phyloP scores from a whole-genome alignment of 352 stramenopile species.

The Phytophthora hibernalis region DNA sequence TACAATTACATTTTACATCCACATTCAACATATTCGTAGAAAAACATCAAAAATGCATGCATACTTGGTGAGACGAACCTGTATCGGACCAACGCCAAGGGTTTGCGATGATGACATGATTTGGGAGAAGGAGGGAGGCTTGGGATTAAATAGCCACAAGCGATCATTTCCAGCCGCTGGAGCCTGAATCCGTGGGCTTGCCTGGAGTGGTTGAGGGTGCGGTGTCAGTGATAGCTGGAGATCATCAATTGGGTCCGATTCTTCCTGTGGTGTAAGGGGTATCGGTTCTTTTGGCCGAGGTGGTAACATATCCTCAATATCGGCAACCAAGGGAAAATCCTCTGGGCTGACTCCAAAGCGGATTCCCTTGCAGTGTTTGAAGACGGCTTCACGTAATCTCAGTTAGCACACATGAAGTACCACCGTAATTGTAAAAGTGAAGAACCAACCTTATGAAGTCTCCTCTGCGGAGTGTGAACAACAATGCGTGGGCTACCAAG shows the following conservation, averaged over 20 bases:
- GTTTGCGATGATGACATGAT: constrained; percentile 53
- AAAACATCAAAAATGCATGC: not conserved
- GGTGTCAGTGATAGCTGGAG: constrained; percentile 55
- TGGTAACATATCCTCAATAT: constrained; percentile 74
- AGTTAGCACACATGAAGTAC: constrained; percentile 4
- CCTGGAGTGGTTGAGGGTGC: constrained; percentile 37
- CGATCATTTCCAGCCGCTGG: constrained; percentile 28
- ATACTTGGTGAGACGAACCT: constrained; percentile 41
- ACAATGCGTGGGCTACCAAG: constrained; percentile 58
- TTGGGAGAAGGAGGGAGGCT: constrained; percentile 52
- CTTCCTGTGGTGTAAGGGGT: constrained; percentile 45
- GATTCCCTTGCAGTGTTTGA: constrained; percentile 20
- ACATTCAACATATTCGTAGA: not conserved
- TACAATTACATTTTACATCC: constrained; percentile 25
- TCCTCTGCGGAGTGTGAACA: constrained; percentile 18
- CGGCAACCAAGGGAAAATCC: constrained; percentile 47
- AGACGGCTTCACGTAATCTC: constrained; percentile 25
- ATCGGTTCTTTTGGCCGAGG: constrained; percentile 44
- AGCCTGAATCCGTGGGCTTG: constrained; percentile 14
- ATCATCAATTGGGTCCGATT: constrained; percentile 52
- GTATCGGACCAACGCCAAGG: constrained; percentile 44
- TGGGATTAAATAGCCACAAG: constrained; percentile 57
- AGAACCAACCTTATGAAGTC: constrained; percentile 38
- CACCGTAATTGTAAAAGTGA: not conserved
- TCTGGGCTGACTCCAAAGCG: constrained; percentile 35